These are phyloP conservation scores for Castanospermum australe DNA, from an alignment of 306 rosid species.

Conservation along the genomic window DNA sequence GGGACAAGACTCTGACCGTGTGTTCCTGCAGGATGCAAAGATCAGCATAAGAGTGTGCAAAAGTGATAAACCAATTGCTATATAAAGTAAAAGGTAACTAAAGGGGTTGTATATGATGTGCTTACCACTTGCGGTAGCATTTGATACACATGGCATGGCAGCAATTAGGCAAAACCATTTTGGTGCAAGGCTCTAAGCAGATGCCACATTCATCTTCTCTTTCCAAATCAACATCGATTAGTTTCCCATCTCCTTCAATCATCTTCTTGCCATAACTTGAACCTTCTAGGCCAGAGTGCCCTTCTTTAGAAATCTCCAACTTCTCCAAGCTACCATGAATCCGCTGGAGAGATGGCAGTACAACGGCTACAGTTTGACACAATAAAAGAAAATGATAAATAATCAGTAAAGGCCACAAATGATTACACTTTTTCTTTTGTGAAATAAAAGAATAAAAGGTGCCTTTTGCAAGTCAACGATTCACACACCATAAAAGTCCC, in stretches of 20 bases:
- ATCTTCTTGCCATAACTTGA: slow-evolving; percentile 40
- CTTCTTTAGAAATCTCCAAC: slow-evolving; percentile 49
- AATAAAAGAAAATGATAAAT: slow-evolving; percentile 27
- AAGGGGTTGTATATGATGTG: not conserved
- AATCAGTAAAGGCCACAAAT: not conserved
- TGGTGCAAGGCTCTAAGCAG: slow-evolving; percentile 93
- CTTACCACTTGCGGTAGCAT: slow-evolving; percentile 93
- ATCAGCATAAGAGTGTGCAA: slow-evolving; percentile 1
- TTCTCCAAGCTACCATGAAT: slow-evolving; percentile 68
- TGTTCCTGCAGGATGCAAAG: slow-evolving; percentile 59
- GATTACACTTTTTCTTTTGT: not conserved
- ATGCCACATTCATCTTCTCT: slow-evolving; percentile 98
- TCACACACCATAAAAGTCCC: slow-evolving; percentile 81
- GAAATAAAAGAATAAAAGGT: not conserved
- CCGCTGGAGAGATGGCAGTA: slow-evolving; percentile 89
- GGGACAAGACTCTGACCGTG: slow-evolving; percentile 81
- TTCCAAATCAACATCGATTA: slow-evolving; percentile 53
- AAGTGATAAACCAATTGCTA: slow-evolving; percentile 2
- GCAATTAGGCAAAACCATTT: slow-evolving; percentile 92
- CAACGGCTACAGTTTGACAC: slow-evolving; percentile 54
- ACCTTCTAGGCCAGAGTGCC: slow-evolving; percentile 38
- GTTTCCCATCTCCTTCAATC: slow-evolving; percentile 48
- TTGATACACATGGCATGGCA: slow-evolving; percentile 97
- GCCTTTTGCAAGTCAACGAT: slow-evolving; percentile 16
- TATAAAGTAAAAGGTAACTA: not conserved